Base-by-base conservation (phyloP, 2,329 filamentous ascomycete species). In the Apiospora saccharicola region DNA sequence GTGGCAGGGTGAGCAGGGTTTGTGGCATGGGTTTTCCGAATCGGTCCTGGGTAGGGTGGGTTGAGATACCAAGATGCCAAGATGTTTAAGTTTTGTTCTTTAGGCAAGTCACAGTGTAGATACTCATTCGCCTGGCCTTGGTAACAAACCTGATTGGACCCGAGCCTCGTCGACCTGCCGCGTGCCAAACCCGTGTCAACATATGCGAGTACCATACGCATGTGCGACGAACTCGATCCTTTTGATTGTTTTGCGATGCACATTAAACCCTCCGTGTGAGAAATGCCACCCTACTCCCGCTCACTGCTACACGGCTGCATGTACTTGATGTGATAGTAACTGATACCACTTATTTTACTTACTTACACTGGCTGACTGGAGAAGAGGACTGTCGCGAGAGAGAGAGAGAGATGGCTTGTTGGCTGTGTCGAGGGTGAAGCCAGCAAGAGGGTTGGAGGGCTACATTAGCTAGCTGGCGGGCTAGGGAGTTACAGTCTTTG, bases 51-150 rank as follows among this genome's bases (percentile, higher is more conserved):
- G 53, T 19, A 37, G 19, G 53, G 53, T 64, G 37, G 30, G 46
- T n/a, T 8, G 30, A 64, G 53, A 37, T 41, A 64, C 57, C 57
- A 64, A 64, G 34, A 64, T 64, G 57, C 57, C 57, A 64, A 64
- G 57, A n/a, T n/a, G 57, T 64, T 41, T 24, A 64, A 12, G 34
- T 64, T n/a, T 34, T 14, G 46, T 64, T 24, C 6, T 64, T 64
- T 64, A 64, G 57, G 57, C 57, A 64, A 34, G 57, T 64, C 57
- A 64, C 57, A 41, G 22, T 64, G 57, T n/a, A 64, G 57, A 61
- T 61, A 19, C 53, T 61, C 53, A 61, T 64, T 64, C 57, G 30
- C 57, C 10, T 12, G 19, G 19, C 53, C 53, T 34, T 61, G 53
- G 53, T 61, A 61, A 61, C 53, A 61, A 19, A 6, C 16, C 53